Base-by-base conservation (phyloP, 2,329 filamentous ascomycete species). In the Colletotrichum tabaci region DNA sequence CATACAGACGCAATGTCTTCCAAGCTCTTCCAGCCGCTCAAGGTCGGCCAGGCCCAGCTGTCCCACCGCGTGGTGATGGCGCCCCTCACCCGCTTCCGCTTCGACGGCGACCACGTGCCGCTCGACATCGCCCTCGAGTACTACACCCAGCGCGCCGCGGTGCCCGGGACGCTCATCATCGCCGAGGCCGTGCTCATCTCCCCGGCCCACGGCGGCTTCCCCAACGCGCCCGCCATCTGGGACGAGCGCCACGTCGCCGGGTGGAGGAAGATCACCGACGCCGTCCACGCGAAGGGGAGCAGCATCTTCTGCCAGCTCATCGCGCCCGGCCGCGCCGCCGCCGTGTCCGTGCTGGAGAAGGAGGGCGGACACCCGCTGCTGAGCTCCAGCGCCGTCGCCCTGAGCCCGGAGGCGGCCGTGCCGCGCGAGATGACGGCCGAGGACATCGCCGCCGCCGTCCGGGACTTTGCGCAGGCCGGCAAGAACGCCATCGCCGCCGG, bases 231-330 rank as follows among this genome's bases (percentile, higher is more conserved):
- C 0, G 89, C 88, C 8, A 87, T 92, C 76, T 91, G 84, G 76
- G 87, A 77, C 44, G 79, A 84, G 0, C 84, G 83, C 21, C 89
- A 92, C 72, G 83, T 91, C 50, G 84, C 83, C 2, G 87, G 83
- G 0, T 93, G 91, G 91, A 88, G 86, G 73, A 80, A 84, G 23
- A 82, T 93, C 58, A 90, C 88, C 6, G 86, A 90, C 53, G 88
- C 87, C 1, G 89, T 93, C 1, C 91, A 94, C 79, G 83, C 82
- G 35, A 90, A 90, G 75, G 88, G 88, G 13, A 86, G 85, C 42
- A 89, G 84, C 76, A 89, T 93, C 62, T 92, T 85, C 80, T 78
- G 85, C 2, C 92, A 93, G 76, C 82, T 93, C 0, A 92, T 89
- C 85, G 86, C 86, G 0, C 81, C 89, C 7, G 91, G 92, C 5